Percentiles rank a stretch among this genome's conserved stretches.
Conservation (phyloP, 78 protist genomes). For the Guillardia theta region DNA sequence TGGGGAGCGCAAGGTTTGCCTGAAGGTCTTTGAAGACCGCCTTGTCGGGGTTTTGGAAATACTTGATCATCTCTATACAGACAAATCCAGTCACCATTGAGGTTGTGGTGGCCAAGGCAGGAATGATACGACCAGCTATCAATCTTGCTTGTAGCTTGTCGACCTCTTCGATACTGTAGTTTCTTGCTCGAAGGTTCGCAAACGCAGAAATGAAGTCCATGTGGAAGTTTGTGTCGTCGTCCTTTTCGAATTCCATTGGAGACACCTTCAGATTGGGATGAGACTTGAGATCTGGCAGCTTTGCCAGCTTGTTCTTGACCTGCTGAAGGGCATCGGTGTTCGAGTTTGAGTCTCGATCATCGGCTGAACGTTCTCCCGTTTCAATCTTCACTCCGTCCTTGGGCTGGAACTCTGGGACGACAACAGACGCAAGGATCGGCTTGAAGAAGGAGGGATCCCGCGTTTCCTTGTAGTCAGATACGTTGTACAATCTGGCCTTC, state of each 20-base stretch:
- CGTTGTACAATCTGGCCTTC: conserved; percentile 80
- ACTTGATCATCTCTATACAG: conserved; percentile 39
- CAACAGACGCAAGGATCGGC: conserved; percentile 14
- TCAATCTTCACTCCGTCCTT: conserved; percentile 74
- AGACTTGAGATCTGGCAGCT: not conserved
- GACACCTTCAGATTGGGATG: not conserved
- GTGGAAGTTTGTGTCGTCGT: conserved; percentile 98
- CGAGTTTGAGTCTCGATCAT: not conserved
- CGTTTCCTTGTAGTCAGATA: conserved; percentile 18
- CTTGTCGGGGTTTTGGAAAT: conserved; percentile 14
- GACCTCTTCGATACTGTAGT: conserved; percentile 89
- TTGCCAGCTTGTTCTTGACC: not conserved
- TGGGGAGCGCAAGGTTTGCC: conserved; percentile 94
- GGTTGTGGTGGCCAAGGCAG: conserved; percentile 99
- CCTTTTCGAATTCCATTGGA: conserved; percentile 84
- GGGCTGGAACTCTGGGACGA: conserved; percentile 84
- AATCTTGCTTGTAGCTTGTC: conserved; percentile 25
- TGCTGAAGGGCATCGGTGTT: not conserved
- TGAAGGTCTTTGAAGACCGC: conserved; percentile 59
- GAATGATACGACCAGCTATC: conserved; percentile 84
- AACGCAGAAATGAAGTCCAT: conserved; percentile 94
- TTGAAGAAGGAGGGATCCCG: conserved; percentile 10
- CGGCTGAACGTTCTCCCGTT: not conserved
- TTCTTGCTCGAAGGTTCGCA: conserved; percentile 95
- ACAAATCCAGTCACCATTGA: conserved; percentile 89